Evolutionary conservation across 108 stramenopile genomes (phyloP).

Genomic region (Conticribra weissflogii): DNA sequence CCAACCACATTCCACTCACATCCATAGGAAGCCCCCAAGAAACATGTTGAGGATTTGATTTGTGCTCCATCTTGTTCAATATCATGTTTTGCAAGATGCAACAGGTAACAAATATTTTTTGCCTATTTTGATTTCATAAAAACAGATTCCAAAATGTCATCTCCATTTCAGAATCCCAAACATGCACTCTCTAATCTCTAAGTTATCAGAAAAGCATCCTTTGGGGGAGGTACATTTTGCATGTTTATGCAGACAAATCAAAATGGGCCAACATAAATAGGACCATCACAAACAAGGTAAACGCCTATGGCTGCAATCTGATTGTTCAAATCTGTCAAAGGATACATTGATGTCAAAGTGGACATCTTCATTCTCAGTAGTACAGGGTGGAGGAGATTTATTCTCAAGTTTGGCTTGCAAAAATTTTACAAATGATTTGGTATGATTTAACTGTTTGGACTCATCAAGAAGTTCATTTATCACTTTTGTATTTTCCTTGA

Average conservation of each 20-base stretch:
- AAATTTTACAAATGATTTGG: no score
- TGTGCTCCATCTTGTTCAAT: background rate
- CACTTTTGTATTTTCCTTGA: no score
- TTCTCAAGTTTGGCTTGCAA: no score
- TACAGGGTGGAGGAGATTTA: no score
- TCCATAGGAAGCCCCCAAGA: background rate
- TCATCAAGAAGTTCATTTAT: no score
- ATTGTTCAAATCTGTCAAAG: no score
- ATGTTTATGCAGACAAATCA: conserved; percentile 38
- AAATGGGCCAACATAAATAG: conserved; percentile 46
- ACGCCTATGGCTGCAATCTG: conserved; percentile 1
- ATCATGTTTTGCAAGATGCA: background rate
- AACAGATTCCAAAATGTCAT: conserved; percentile 25
- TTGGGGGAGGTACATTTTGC: background rate
- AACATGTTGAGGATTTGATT: background rate
- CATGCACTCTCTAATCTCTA: conserved; percentile 54
- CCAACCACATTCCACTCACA: background rate
- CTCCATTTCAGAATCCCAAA: conserved; percentile 54
- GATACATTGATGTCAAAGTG: no score
- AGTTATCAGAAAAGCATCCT: conserved; percentile 12
- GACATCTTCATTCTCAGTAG: no score
- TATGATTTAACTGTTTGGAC: no score
- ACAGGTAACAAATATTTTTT: background rate
- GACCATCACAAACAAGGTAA: conserved; percentile 51
- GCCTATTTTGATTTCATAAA: background rate